Evolutionary conservation across 2,329 filamentous ascomycete species (phyloP).

Genomic region (Aaosphaeria arxii): DNA sequence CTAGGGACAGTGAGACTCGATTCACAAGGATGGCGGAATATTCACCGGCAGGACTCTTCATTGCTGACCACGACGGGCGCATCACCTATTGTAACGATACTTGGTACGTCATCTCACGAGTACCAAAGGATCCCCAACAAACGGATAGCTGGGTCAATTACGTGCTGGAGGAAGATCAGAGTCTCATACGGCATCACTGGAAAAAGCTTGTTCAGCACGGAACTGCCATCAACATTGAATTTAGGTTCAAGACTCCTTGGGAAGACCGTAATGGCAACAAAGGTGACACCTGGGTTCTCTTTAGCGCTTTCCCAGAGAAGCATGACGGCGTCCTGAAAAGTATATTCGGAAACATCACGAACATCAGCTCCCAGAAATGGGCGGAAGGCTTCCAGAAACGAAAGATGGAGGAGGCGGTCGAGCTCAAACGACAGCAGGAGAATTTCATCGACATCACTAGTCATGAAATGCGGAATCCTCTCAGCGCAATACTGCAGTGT

Average conservation of each 20-base stretch:
- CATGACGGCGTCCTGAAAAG: constrained; percentile 66
- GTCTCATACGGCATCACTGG: constrained; percentile 61
- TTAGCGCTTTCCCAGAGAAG: constrained; percentile 73
- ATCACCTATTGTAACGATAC: constrained; percentile 82
- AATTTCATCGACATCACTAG: constrained; percentile 79
- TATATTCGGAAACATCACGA: constrained; percentile 77
- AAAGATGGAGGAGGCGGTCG: constrained; percentile 75
- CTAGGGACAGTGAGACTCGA: constrained; percentile 64
- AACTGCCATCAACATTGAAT: constrained; percentile 66
- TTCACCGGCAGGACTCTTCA: constrained; percentile 80
- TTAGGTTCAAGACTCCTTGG: constrained; percentile 70
- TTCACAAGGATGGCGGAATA: constrained; percentile 85
- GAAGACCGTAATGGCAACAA: constrained; percentile 57
- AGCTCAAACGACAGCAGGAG: constrained; percentile 77
- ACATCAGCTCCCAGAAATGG: constrained; percentile 83
- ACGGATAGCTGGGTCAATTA: constrained; percentile 70
- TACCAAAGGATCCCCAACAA: constrained; percentile 57
- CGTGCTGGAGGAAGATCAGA: constrained; percentile 64
- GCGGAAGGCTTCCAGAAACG: constrained; percentile 77
- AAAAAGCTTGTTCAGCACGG: constrained; percentile 59
- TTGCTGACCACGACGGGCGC: constrained; percentile 67
- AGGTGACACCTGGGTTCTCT: constrained; percentile 71
- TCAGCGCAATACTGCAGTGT: constrained; percentile 65
- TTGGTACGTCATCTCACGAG: constrained; percentile 66
- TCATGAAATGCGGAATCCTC: constrained; percentile 44